Evolutionary conservation across 805 yeast species (phyloP).

Genomic region (Sugiyamaella chiloensis): DNA sequence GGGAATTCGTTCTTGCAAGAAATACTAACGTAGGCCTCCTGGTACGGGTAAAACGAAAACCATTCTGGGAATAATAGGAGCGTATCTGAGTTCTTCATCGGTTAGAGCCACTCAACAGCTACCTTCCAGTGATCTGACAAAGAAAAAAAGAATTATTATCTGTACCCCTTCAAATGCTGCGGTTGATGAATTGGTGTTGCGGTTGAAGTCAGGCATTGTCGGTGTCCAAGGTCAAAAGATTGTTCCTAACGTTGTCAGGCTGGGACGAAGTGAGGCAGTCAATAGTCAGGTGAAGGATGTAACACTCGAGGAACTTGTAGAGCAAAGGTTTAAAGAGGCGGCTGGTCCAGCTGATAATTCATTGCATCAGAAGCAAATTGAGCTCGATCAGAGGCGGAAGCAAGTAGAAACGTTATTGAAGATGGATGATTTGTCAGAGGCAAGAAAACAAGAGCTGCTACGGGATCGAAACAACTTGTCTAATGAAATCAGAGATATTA

Average conservation of each 20-base stretch:
- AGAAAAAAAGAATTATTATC: constrained; percentile 61
- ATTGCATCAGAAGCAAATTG: constrained; percentile 49
- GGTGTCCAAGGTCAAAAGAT: constrained; percentile 41
- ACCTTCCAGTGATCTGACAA: constrained; percentile 15
- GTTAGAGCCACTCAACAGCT: constrained; percentile 2
- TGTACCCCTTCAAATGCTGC: constrained; percentile 99
- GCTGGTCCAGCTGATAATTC: constrained; percentile 36
- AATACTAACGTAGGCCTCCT: constrained; percentile 67
- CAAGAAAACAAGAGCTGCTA: constrained; percentile 30
- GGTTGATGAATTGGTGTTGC: constrained; percentile 86
- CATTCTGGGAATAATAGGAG: constrained; percentile 85
- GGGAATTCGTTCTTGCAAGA: constrained; percentile 1
- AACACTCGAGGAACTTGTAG: constrained; percentile 84
- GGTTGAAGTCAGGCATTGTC: constrained; percentile 70
- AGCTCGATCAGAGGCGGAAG: constrained; percentile 57
- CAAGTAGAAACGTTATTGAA: constrained; percentile 35
- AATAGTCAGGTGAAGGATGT: constrained; percentile 76
- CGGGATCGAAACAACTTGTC: constrained; percentile 47
- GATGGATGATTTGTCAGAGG: constrained; percentile 30
- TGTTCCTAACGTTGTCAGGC: constrained; percentile 70
- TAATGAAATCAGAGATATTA: constrained; percentile 61
- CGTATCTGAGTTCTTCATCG: constrained; percentile 39
- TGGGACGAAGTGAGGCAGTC: constrained; percentile 87
- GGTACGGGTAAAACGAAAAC: constrained; percentile 99
- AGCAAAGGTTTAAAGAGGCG: constrained; percentile 45